Evolutionary conservation across 352 stramenopile genomes (phyloP), one percentile per base, ranked within the genome.

Genomic region (Globisporangium alternatum): DNA sequence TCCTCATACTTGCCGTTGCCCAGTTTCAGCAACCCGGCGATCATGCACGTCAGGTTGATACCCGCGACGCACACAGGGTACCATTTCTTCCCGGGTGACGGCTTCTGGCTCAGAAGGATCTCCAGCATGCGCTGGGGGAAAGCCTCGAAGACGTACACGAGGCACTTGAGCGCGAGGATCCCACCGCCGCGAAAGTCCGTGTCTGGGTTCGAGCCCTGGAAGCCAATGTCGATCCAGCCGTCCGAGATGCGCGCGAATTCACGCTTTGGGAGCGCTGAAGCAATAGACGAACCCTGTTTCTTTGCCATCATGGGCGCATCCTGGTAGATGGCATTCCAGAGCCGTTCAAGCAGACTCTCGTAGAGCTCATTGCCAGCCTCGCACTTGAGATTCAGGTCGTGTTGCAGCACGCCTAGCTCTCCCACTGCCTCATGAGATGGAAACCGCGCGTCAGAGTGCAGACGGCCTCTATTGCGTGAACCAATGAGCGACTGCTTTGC

Each of bases 111-210:
- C 13, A 68, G 58, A 21, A 90, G 67, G 35, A 94, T 77, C 17
- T 69, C 71, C n/a, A 77, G 58, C 87, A 93, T 94, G 64, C 88
- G 78, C 30, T 70, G 69, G 0, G 83, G 77, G 58, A 90, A 89
- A 22, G 81, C 80, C 64, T 94, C 78, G 60, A 92, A 94, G 0
- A 72, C 81, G 60, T 94, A 93, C 28, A 94, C 56, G n/a, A 96
- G 66, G 64, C 87, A 96, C 71, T 94, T 92, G 67, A 96, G 79
- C 7, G 84, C 85, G 3, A 94, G 66, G 13, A 90, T 56, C 2
- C 85, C 87, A n/a, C 87, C 87, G 39, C 87, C 87, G 60, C 87
- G 72, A 60, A 94, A 96, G 64, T 96, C 87, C 33, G 85, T 91
- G 72, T 93, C 83, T 0, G 87, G 87, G 62, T 85, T 91, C 15